Base-by-base conservation (phyloP, 2,329 filamentous ascomycete genomes). In the Alternaria infectoria region DNA sequence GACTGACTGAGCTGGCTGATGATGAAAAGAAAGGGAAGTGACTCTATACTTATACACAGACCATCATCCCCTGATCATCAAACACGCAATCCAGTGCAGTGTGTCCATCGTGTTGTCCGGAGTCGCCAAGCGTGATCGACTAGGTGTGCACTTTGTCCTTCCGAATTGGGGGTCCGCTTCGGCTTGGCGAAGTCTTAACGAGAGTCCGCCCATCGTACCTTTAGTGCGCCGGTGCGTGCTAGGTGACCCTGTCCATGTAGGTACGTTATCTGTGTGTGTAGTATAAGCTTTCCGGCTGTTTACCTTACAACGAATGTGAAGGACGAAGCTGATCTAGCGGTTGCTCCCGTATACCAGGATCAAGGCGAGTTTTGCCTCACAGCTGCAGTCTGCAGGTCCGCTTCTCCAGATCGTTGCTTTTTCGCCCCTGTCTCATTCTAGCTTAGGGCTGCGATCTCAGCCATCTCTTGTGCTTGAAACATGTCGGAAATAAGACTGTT, bases 121-220 rank as follows among this genome's bases (percentile, higher is more conserved):
- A 46, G 32, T 52, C 45, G 54, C 57, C 62, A 59, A 59, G 49
- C 40, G 23, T 47, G 30, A 59, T 63, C 50, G 51, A 60, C 61
- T 51, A 55, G 36, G 57, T 60, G 57, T 54, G 46, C 46, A 47
- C 44, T 63, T 56, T 55, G 61, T 60, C 61, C 61, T 63, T 60
- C 61, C 61, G 21, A 11, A 32, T 63, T 59, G 40, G 57, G 50
- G 50, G 36, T 25, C 32, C 51, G 25, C 17, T 52, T 51, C 40
- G 21, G 44, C 61, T 63, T 63, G 61, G 61, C 57, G 59, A 63
- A 63, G n/a, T 59, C 61, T 63, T 63, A 59, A 55, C 32, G 50
- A 26, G 17, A 45, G 44, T 30, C 61, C 51, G 61, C 45, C 36
- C 32, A 23, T 36, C 36, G 45, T 50, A 52, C 28, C 50, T 62